Evolutionary conservation across 257 asterid species (phyloP), one percentile per base, ranked within the genome.

Genomic region (Fraxinus pennsylvanica): DNA sequence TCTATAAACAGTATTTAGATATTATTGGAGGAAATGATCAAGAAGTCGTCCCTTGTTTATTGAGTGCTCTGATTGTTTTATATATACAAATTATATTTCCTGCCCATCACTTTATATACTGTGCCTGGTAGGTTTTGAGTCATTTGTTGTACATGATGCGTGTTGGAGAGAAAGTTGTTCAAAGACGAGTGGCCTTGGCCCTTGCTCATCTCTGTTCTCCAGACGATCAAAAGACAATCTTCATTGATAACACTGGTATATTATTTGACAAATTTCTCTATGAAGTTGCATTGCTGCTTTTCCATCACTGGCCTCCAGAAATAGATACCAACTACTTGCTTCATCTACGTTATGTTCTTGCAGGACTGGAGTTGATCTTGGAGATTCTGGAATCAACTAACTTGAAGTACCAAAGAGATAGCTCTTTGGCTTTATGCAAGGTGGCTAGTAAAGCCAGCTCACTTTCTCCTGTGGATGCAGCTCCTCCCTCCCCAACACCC

Each of bases 401-500:
- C 86, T 39, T 79, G 41, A 96, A 88, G 78, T 81, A 92, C 84
- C 97, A 93, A 83, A 81, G 82, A 77, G 98, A 94, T 77, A 86
- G 92, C 81, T 91, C 99, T 30, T 74, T 87, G 79, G 99, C 99
- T 71, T 81, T 96, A 76, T 91, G 92, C 88, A 92, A 85, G 82
- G 80, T 96, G 87, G 92, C 98, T 50, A 82, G 83, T 78, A 96
- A 94, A 88, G 97, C 94, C 5, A 91, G 85, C 89, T 87, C 94
- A 41, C 91, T 91, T 78, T 93, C 97, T 78, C 90, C 96, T 36
- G 77, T 90, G 65, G 98, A 96, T 87, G 95, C 98, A 36, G 99
- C 99, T 84, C 99, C 99, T 79, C 98, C 94, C 33, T 96, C 99
- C 69, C 99, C 98, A 36, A 78, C 78, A 80, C 97, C 97, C 73